Conservation (phyloP, 306 rosid genomes). For the Gastrolobium villosum region DNA sequence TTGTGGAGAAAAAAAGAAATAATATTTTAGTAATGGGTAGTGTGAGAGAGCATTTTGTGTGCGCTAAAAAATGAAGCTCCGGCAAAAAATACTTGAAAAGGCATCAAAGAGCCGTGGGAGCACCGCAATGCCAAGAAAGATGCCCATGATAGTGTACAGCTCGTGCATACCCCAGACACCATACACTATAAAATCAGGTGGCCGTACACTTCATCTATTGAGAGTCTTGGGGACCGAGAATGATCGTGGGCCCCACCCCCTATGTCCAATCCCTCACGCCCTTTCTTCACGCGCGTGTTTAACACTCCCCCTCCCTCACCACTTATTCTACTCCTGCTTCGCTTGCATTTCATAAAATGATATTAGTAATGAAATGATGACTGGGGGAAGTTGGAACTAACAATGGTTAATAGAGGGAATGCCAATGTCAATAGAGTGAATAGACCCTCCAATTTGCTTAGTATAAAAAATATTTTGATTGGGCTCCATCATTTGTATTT, state of each 20-base stretch:
- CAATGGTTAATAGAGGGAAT: background rate
- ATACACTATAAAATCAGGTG: constrained; percentile 61
- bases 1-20: background rate
- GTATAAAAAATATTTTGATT: background rate
- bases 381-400: background rate
- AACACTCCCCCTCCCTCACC: background rate
- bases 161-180: constrained; percentile 51
- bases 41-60: constrained; percentile 1
- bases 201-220: constrained; percentile 62
- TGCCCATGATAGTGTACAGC: constrained; percentile 57
- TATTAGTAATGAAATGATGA: background rate
- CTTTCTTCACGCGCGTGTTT: constrained; percentile 23
- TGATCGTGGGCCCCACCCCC: constrained; percentile 58
- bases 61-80: background rate
- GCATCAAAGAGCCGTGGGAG: constrained; percentile 59
- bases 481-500: constrained; percentile 37
- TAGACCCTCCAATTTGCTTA: background rate
- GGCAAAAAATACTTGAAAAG: constrained; percentile 46
- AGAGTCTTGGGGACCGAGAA: constrained; percentile 58
- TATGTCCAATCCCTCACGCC: background rate
- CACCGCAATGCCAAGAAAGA: constrained; percentile 59
- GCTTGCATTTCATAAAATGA: background rate
- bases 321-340: background rate
- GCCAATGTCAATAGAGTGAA: background rate
- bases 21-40: background rate